Evolutionary conservation across 2,329 filamentous ascomycete species (phyloP).

Genomic region (Rhinocladiella similis): DNA sequence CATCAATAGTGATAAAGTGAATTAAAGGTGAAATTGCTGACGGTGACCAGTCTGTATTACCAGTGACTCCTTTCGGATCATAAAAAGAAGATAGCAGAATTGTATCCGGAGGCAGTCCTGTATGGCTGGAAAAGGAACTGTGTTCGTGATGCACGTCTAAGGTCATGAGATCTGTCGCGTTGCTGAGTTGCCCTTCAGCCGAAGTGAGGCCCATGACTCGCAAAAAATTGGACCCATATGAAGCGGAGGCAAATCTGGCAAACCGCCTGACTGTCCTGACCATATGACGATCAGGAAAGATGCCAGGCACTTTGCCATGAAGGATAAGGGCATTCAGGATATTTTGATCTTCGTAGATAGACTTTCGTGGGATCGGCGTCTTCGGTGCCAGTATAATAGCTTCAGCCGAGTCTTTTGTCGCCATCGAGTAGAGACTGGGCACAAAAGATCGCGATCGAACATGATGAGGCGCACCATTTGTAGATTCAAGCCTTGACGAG

Average conservation of each 20-base stretch:
- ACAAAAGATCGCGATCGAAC: conserved; percentile 40
- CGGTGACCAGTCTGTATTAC: conserved; percentile 53
- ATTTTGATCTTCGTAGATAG: conserved; percentile 47
- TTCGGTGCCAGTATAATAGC: conserved; percentile 43
- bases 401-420: conserved; percentile 43
- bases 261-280: conserved; percentile 48
- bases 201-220: conserved; percentile 46
- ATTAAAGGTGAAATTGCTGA: conserved; percentile 66
- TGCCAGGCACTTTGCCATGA: conserved; percentile 46
- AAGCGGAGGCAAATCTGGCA: conserved; percentile 48
- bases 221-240: conserved; percentile 48
- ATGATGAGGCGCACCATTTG: conserved; percentile 31
- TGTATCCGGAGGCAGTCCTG: conserved; percentile 46
- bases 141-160: conserved; percentile 44
- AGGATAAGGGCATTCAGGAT: conserved; percentile 44
- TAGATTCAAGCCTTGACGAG: conserved; percentile 29
- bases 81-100: conserved; percentile 68
- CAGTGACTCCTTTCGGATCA: conserved; percentile 63
- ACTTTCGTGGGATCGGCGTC: conserved; percentile 41
- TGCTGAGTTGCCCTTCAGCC: conserved; percentile 28
- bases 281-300: conserved; percentile 47
- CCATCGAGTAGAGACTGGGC: conserved; percentile 48
- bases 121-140: conserved; percentile 46
- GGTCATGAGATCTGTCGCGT: conserved; percentile 34
- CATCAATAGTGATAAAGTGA: conserved; percentile 71